Conservation (phyloP, 495 filamentous ascomycete genomes). For the Penicillium herquei region DNA sequence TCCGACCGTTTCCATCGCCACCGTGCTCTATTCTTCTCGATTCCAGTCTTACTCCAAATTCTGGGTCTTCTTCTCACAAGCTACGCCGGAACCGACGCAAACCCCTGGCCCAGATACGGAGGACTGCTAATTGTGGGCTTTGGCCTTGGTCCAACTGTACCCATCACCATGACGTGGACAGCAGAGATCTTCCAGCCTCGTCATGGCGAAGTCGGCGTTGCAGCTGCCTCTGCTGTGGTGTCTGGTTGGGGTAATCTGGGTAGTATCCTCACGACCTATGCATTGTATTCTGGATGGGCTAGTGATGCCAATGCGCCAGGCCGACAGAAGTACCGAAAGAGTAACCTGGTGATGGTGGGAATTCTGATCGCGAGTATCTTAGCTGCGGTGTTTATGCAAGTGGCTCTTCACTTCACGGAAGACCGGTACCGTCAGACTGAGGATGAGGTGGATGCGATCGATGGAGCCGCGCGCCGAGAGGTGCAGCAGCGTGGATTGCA, state of each 20-base stretch:
- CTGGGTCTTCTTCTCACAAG: slow-evolving; percentile 76
- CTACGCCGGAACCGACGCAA: slow-evolving; percentile 61
- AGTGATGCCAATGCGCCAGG: slow-evolving; percentile 64
- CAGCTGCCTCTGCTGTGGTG: slow-evolving; percentile 82
- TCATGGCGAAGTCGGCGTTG: slow-evolving; percentile 88
- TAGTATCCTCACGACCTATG: slow-evolving; percentile 83
- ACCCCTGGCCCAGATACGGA: slow-evolving; percentile 82
- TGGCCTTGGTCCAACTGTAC: slow-evolving; percentile 86
- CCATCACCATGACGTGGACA: slow-evolving; percentile 92
- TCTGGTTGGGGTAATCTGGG: slow-evolving; percentile 84
- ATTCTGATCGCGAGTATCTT: slow-evolving; percentile 77
- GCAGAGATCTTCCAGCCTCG: slow-evolving; percentile 86
- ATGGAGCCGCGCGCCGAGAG: slow-evolving; percentile 72
- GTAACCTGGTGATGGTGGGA: slow-evolving; percentile 84
- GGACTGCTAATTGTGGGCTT: slow-evolving; percentile 90
- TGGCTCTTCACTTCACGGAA: slow-evolving; percentile 63
- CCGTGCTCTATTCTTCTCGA: slow-evolving; percentile 79
- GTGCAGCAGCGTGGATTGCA: slow-evolving; percentile 64
- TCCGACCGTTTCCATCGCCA: slow-evolving; percentile 84
- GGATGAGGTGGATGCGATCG: slow-evolving; percentile 51
- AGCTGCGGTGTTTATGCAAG: slow-evolving; percentile 62
- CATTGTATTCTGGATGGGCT: slow-evolving; percentile 82
- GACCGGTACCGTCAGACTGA: slow-evolving; percentile 49
- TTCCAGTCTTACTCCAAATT: slow-evolving; percentile 75
- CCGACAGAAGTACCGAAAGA: slow-evolving; percentile 71